Conservation (phyloP, 331 rosid species). For the Ulmus americana region DNA sequence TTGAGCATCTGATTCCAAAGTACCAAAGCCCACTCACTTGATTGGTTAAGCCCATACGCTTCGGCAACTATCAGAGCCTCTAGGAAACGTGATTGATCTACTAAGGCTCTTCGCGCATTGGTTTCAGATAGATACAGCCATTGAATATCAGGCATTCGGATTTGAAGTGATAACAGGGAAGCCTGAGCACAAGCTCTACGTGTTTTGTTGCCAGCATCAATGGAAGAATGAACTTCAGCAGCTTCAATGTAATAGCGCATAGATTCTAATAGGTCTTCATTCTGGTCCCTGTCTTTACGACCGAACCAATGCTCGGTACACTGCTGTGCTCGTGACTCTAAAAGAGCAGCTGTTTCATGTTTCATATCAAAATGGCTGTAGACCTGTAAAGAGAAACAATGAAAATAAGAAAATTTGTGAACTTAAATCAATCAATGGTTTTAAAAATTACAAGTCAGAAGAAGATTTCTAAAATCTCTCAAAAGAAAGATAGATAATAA, state of each 20-base stretch:
- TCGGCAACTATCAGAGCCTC: constrained; percentile 95
- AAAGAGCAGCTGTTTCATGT: constrained; percentile 85
- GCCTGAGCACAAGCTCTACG: constrained; percentile 87
- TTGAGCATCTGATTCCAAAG: constrained; percentile 97
- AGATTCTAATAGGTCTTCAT: constrained; percentile 81
- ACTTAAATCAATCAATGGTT: no score
- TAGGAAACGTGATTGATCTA: constrained; percentile 89
- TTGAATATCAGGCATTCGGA: constrained; percentile 88
- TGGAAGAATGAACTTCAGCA: constrained; percentile 87
- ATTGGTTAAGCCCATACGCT: constrained; percentile 93
- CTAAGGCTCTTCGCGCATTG: constrained; percentile 76
- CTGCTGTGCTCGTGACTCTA: constrained; percentile 83
- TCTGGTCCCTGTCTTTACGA: constrained; percentile 74
- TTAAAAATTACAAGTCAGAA: no score
- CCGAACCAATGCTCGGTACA: constrained; percentile 68
- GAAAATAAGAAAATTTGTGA: constrained; percentile 2
- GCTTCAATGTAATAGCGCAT: constrained; percentile 95
- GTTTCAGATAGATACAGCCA: constrained; percentile 82
- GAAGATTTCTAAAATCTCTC: no score
- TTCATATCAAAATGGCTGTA: constrained; percentile 96
- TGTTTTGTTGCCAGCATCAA: constrained; percentile 96
- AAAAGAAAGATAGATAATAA: neutral
- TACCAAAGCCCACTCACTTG: constrained; percentile 93
- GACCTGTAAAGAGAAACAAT: constrained; percentile 45
- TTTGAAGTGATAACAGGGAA: constrained; percentile 85